phyloP scores from a whole-genome alignment of 108 stramenopile genomes.

The Pseudonitzschia pungens region DNA sequence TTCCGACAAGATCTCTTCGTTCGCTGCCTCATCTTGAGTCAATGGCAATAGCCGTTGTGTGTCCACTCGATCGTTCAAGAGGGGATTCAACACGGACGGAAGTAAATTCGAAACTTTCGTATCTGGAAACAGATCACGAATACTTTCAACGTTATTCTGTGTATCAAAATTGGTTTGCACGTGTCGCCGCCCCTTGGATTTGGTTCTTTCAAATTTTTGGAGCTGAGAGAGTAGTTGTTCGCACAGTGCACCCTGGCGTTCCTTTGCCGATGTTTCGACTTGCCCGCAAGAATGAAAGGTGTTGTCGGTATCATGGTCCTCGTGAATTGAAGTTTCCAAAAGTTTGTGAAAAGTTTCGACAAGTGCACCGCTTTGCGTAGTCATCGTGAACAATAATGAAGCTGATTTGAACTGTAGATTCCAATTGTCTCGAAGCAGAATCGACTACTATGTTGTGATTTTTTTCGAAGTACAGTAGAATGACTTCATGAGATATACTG shows the following conservation, averaged over 20 bases:
- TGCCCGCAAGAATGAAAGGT: not conserved
- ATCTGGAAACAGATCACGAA: conserved; percentile 17
- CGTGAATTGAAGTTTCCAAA: conserved; percentile 4
- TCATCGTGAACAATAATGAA: not conserved
- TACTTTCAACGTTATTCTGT: conserved; percentile 1
- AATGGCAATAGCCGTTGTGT: conserved; percentile 43
- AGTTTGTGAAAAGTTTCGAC: not conserved
- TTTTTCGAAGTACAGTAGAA: too few species aligned
- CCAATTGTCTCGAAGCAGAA: too few species aligned
- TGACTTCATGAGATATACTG: too few species aligned
- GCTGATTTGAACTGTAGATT: too few species aligned
- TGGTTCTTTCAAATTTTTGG: too few species aligned
- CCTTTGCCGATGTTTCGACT: not conserved
- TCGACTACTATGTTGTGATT: too few species aligned
- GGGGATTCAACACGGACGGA: conserved; percentile 11
- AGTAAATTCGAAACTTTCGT: conserved; percentile 19
- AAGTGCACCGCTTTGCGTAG: not conserved
- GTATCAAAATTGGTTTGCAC: not conserved
- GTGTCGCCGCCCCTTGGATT: not conserved
- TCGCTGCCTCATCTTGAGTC: conserved; percentile 61
- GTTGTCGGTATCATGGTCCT: not conserved
- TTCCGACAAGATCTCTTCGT: conserved; percentile 49
- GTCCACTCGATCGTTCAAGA: conserved; percentile 56
- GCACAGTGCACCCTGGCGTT: conserved; percentile 12
- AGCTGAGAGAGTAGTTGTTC: conserved; percentile 5